Evolutionary conservation across 805 yeast species (phyloP), one percentile per base, ranked within the genome.

Genomic region (Yarrowia sp.): DNA sequence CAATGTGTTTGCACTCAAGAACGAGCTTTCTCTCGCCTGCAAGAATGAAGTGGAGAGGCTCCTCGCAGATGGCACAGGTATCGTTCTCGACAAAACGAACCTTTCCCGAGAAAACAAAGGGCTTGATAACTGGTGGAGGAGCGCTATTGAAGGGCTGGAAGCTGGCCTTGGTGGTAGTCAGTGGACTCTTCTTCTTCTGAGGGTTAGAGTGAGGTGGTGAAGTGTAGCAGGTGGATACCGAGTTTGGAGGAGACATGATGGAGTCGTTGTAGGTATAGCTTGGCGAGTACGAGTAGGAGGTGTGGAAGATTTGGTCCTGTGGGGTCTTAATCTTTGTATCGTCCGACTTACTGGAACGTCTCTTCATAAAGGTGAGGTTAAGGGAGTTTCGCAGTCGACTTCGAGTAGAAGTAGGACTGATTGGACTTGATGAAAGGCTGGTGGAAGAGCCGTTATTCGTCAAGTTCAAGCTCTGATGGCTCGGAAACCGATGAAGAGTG

Each of bases 51-150:
- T 41, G 41, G 11, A 58, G 41, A 3, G 51, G 51, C 44, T 58
- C 63, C 16, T 58, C 63, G 17, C 63, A 58, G 32, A 58, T 41
- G 41, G 40, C 36, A 16, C 63, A 58, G 30, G 40, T 21, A 30
- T 30, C 49, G 16, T 40, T 41, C 33, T 58, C 51, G 9, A 14
- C 44, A n/a, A 36, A 36, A 6, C 46, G 24, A 12, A 38, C 46
- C 35, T 54, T 33, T 7, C 46, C 61, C 2, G 61, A 54, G 46
- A 54, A 54, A 1, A 54, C 46, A 38, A 32, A 54, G 8, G 61
- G 61, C 19, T 38, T 35, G 17, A 38, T 38, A 8, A 14, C 46
- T 12, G 61, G 61, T 5, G 61, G 46, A 4, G 61, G 44, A 1
- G 58, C 58, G 11, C 58, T 51, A 30, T 54, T 33, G 24, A 17